Conservation (phyloP, 495 filamentous ascomycete species). For the Aspergillus saccharolyticus region DNA sequence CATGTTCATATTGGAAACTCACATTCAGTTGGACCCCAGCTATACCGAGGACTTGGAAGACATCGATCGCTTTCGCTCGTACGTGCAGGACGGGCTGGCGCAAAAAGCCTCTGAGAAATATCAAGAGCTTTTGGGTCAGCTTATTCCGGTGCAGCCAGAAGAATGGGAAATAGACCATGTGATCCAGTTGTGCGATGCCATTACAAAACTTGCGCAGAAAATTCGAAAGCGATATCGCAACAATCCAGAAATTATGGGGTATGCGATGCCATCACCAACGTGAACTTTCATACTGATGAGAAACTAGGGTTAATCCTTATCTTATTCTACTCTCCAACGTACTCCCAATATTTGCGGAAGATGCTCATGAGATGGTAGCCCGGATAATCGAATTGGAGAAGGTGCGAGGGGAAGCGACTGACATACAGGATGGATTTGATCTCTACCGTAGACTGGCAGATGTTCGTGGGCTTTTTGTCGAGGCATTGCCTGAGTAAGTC, state of each 20-base stretch:
- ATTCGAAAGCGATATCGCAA: constrained; percentile 89
- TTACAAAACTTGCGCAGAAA: constrained; percentile 73
- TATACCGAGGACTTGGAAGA: constrained; percentile 69
- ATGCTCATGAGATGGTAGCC: constrained; percentile 74
- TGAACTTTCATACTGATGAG: constrained; percentile 19
- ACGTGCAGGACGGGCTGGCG: constrained; percentile 67
- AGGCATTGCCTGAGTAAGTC: constrained; percentile 59
- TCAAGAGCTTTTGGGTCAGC: constrained; percentile 60
- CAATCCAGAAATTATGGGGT: constrained; percentile 86
- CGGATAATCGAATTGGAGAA: constrained; percentile 70
- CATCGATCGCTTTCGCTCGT: constrained; percentile 58
- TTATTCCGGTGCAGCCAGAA: constrained; percentile 68
- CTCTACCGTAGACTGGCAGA: constrained; percentile 83
- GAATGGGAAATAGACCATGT: constrained; percentile 84
- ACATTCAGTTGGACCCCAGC: constrained; percentile 71
- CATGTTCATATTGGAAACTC: constrained; percentile 76
- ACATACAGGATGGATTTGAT: constrained; percentile 87
- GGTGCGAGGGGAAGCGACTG: constrained; percentile 65
- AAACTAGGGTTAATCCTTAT: constrained; percentile 64
- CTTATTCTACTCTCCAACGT: constrained; percentile 74
- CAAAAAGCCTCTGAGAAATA: constrained; percentile 72
- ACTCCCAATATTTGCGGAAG: constrained; percentile 83
- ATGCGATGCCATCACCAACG: constrained; percentile 16
- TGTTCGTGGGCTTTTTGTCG: constrained; percentile 71
- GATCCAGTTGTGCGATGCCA: constrained; percentile 77